Percentiles rank a stretch among this genome's conserved stretches.
phyloP scores from a whole-genome alignment of 768 basidiomycete species.

The Lactarius psammicola region DNA sequence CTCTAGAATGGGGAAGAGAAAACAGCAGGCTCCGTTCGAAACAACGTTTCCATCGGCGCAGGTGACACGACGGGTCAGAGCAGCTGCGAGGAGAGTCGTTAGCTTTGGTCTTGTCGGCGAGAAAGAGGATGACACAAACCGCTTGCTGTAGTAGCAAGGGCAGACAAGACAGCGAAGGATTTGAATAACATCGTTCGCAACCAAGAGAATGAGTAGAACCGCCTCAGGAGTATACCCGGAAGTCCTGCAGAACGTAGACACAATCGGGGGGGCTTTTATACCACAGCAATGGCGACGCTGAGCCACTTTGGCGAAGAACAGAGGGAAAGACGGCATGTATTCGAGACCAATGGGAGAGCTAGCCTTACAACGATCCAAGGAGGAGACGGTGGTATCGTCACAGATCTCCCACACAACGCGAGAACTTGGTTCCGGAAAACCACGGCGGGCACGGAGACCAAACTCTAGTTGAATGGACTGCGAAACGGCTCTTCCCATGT shows the following conservation, averaged over 20 bases:
- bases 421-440: neutral
- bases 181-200: conserved; percentile 32
- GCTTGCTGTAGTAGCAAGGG: conserved; percentile 24
- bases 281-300: neutral
- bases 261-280: neutral
- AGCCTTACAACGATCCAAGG: neutral
- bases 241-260: neutral
- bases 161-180: conserved; percentile 24
- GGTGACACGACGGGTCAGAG: neutral
- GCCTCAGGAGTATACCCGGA: neutral
- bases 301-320: neutral
- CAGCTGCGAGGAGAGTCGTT: neutral
- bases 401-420: neutral
- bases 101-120: neutral
- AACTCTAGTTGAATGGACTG: neutral
- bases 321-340: neutral
- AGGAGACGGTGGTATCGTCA: neutral
- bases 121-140: neutral
- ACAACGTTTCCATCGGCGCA: neutral
- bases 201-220: neutral
- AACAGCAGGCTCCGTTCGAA: neutral
- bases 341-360: neutral
- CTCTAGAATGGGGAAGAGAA: conserved; percentile 21
- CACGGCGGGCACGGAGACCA: neutral
- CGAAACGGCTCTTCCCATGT: neutral